These are phyloP conservation scores for Wickerhamomyces bovis DNA, from an alignment of 805 yeast species.

Conservation along the genomic window DNA sequence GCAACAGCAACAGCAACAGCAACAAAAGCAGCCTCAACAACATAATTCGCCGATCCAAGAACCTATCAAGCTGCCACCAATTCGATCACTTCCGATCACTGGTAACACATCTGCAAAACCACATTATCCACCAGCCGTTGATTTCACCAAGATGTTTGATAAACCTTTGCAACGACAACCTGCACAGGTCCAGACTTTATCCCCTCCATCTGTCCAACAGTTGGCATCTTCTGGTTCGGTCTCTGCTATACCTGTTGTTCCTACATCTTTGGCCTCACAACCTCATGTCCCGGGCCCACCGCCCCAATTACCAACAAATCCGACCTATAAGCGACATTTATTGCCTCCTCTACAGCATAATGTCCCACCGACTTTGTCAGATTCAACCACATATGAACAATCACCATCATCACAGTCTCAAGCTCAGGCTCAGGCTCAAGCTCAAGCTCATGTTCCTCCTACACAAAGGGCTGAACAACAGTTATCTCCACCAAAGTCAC, in stretches of 20 bases:
- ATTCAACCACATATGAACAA: background rate
- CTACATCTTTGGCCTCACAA: background rate
- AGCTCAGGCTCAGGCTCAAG: background rate
- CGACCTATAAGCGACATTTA: constrained; percentile 1
- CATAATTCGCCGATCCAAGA: background rate
- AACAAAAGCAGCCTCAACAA: background rate
- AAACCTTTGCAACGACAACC: constrained; percentile 4
- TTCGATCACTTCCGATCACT: constrained; percentile 18
- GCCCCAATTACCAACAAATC: background rate
- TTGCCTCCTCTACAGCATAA: constrained; percentile 10
- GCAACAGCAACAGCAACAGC: background rate
- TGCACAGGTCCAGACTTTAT: background rate
- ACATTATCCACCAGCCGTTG: constrained; percentile 31
- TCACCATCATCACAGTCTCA: background rate
- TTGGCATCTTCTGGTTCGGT: background rate
- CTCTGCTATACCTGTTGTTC: background rate
- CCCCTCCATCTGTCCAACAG: background rate
- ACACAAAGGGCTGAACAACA: background rate
- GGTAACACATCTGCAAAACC: constrained; percentile 1
- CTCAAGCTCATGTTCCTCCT: background rate
- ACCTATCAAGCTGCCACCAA: constrained; percentile 20
- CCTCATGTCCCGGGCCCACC: background rate
- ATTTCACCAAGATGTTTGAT: constrained; percentile 33
- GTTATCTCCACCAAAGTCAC: background rate
- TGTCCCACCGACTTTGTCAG: constrained; percentile 1